Conservation (phyloP, 108 stramenopile species). For the Pseudonitzschia delicatissima region DNA sequence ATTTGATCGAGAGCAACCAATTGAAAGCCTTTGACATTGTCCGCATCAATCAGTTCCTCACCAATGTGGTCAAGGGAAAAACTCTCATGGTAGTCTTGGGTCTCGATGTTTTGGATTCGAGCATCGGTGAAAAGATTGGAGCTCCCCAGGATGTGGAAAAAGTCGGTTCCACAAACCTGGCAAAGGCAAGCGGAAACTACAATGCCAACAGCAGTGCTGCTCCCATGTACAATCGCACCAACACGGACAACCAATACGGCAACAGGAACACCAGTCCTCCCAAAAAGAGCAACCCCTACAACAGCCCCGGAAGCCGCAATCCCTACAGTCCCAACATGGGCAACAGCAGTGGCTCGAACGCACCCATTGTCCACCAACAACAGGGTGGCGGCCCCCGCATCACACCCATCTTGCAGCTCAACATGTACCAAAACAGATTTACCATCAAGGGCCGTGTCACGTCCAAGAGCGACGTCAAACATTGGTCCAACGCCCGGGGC, state of each 20-base stretch:
- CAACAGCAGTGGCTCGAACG: conserved; percentile 9
- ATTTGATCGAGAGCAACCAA: conserved; percentile 44
- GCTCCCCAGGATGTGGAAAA: conserved; percentile 55
- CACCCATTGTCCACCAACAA: conserved; percentile 53
- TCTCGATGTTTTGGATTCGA: conserved; percentile 35
- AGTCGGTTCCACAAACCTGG: conserved; percentile 21
- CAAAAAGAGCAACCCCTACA: conserved; percentile 48
- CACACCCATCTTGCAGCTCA: conserved; percentile 85
- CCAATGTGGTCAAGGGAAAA: conserved; percentile 71
- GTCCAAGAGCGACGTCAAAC: conserved; percentile 83
- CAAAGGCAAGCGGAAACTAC: background rate
- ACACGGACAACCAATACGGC: conserved; percentile 6
- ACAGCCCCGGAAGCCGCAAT: conserved; percentile 17
- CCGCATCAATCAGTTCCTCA: conserved; percentile 65
- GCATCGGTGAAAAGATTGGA: conserved; percentile 54
- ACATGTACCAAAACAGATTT: conserved; percentile 96
- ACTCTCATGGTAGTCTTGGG: conserved; percentile 75
- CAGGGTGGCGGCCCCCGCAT: conserved; percentile 45
- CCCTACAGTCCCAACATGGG: conserved; percentile 11
- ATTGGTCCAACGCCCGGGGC: conserved; percentile 91
- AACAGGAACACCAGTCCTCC: background rate
- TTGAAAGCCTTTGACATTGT: conserved; percentile 51
- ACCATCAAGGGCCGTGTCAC: conserved; percentile 87
- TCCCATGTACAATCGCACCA: conserved; percentile 61
- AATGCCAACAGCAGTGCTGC: conserved; percentile 8